phyloP scores from a whole-genome alignment of 1,284 basidiomycete species.

The Malassezia sympodialis region DNA sequence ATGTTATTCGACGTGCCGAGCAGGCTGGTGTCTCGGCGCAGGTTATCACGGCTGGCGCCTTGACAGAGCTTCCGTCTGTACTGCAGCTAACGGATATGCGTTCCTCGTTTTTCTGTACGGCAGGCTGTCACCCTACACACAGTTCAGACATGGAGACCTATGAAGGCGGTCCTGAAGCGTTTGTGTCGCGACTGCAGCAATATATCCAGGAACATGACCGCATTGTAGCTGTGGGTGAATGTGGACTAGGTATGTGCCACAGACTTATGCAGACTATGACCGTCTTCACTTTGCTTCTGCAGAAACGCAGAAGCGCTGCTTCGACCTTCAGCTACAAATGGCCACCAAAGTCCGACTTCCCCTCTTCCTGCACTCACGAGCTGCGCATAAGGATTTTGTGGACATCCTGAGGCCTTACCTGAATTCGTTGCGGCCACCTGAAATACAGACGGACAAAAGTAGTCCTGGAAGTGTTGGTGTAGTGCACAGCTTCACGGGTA shows the following conservation, averaged over 20 bases:
- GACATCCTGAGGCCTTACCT: slow-evolving; percentile 52
- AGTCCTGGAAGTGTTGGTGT: slow-evolving; percentile 50
- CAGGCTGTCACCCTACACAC: slow-evolving; percentile 80
- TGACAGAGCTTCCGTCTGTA: slow-evolving; percentile 60
- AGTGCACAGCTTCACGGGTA: slow-evolving; percentile 78
- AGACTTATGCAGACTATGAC: slow-evolving; percentile 61
- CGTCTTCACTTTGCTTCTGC: slow-evolving; percentile 61
- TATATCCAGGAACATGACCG: not conserved
- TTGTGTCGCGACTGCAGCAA: slow-evolving; percentile 50
- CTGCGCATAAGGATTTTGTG: slow-evolving; percentile 59
- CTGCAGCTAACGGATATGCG: slow-evolving; percentile 58
- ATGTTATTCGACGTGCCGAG: slow-evolving; percentile 58
- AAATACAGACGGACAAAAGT: slow-evolving; percentile 5
- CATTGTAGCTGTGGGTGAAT: slow-evolving; percentile 66
- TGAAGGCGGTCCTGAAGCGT: slow-evolving; percentile 55
- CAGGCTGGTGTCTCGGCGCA: slow-evolving; percentile 63
- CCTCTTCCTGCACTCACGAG: slow-evolving; percentile 73
- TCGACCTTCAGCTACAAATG: slow-evolving; percentile 62
- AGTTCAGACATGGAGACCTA: slow-evolving; percentile 63
- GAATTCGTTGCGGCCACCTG: slow-evolving; percentile 10
- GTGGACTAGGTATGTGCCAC: slow-evolving; percentile 61
- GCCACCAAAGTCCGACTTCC: slow-evolving; percentile 66
- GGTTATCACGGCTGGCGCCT: slow-evolving; percentile 69
- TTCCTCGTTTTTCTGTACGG: slow-evolving; percentile 61
- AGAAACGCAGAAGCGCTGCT: slow-evolving; percentile 61